Conservation (phyloP, 2,329 filamentous ascomycete species). For the Penicillium sp. region DNA sequence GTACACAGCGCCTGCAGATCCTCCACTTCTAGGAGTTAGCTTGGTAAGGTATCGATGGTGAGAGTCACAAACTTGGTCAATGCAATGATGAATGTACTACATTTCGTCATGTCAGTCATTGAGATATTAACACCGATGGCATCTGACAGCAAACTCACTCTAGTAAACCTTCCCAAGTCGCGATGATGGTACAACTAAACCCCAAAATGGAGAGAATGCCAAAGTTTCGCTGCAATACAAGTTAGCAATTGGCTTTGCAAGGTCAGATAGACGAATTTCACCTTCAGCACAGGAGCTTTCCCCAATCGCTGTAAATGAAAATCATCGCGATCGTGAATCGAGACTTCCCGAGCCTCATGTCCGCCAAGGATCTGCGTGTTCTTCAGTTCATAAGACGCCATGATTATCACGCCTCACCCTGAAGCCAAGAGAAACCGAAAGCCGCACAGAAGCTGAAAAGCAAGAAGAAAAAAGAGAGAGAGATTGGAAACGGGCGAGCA, state of each 20-base stretch:
- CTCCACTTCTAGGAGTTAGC: constrained; percentile 21
- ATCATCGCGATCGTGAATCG: not conserved
- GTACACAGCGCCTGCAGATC: constrained; percentile 30
- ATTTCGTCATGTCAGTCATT: not conserved
- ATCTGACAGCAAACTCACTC: constrained; percentile 27
- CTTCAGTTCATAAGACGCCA: constrained; percentile 1
- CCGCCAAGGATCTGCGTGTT: not conserved
- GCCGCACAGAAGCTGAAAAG: not conserved
- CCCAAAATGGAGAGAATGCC: constrained; percentile 41
- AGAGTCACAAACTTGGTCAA: constrained; percentile 11
- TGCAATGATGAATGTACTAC: constrained; percentile 7
- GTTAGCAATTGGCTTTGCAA: not conserved
- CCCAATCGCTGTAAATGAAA: constrained; percentile 7
- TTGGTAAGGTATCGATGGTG: not conserved
- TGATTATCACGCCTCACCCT: not conserved
- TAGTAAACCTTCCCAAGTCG: constrained; percentile 41
- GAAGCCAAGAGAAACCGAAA: not conserved
- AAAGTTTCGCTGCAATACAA: constrained; percentile 36
- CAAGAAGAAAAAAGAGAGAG: not conserved
- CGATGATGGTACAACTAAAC: constrained; percentile 41
- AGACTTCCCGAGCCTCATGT: not conserved
- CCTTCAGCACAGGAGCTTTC: constrained; percentile 8
- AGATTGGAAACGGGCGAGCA: not conserved
- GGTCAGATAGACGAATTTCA: not conserved
- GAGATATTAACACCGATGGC: not conserved